These are phyloP conservation scores for Phytophthora idaei DNA, from an alignment of 352 stramenopile genomes.

Conservation along the genomic window DNA sequence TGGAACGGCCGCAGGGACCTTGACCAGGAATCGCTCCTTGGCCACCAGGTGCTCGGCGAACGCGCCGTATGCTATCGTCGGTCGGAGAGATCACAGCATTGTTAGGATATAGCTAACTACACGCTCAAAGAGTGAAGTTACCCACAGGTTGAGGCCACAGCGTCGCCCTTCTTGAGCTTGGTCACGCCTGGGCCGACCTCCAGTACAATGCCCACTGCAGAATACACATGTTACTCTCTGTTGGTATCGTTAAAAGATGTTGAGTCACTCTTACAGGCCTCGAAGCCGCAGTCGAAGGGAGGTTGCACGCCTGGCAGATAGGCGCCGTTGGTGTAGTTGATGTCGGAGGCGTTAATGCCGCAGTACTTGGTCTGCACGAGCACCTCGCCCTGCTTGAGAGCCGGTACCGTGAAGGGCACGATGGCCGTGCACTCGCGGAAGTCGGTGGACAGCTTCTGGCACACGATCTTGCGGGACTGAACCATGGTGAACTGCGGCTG, in stretches of 20 bases:
- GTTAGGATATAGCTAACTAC: conserved; percentile 1
- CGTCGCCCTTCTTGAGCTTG: conserved; percentile 51
- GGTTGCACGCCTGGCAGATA: conserved; percentile 47
- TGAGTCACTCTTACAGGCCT: conserved; percentile 53
- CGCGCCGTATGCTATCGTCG: conserved; percentile 41
- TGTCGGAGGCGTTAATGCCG: conserved; percentile 64
- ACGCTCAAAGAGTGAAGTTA: conserved; percentile 4
- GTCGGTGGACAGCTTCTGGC: conserved; percentile 80
- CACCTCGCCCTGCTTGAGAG: conserved; percentile 51
- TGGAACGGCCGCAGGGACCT: conserved; percentile 32
- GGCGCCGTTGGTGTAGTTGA: conserved; percentile 64
- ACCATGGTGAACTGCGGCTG: conserved; percentile 35
- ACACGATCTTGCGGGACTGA: conserved; percentile 80
- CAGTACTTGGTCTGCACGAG: conserved; percentile 60
- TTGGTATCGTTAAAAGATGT: conserved; percentile 11
- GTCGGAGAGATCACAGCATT: not conserved
- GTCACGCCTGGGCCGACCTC: conserved; percentile 52
- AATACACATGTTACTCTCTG: conserved; percentile 1
- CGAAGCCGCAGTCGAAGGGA: conserved; percentile 60
- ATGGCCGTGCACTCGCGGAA: conserved; percentile 80
- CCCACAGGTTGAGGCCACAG: conserved; percentile 48
- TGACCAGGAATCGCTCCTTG: conserved; percentile 38
- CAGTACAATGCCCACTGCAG: conserved; percentile 47
- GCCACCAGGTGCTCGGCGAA: conserved; percentile 60
- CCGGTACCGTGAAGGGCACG: conserved; percentile 48